Percentiles rank a stretch among this genome's conserved stretches.
Evolutionary conservation across 768 basidiomycete genomes (phyloP).

Genomic region (Thelephora ganbajun): DNA sequence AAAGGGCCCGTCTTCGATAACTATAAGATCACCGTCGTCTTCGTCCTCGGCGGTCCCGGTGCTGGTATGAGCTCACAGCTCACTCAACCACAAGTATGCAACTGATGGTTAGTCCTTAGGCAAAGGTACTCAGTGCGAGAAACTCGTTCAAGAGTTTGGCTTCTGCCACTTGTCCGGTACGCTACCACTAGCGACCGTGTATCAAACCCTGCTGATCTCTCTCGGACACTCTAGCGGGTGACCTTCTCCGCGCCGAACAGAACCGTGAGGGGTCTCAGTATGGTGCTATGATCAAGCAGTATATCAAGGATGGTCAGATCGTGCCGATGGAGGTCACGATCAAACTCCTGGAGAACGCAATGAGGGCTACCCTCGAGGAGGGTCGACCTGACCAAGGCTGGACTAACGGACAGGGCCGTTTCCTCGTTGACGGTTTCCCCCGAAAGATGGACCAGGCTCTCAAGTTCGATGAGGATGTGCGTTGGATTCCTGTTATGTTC

Average conservation of each 20-base stretch:
- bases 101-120: conserved; percentile 29
- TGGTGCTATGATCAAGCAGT: conserved; percentile 73
- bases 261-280: conserved; percentile 70
- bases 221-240: conserved; percentile 53
- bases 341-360: conserved; percentile 89
- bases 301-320: conserved; percentile 84
- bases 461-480: conserved; percentile 76
- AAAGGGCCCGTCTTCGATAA: conserved; percentile 42
- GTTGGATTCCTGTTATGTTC: conserved; percentile 9
- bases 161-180: conserved; percentile 91
- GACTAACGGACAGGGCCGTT: conserved; percentile 63
- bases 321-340: conserved; percentile 97
- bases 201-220: conserved; percentile 2
- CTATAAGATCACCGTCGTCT: conserved; percentile 73
- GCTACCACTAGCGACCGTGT: conserved; percentile 10
- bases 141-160: conserved; percentile 69
- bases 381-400: conserved; percentile 37
- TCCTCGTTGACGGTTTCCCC: conserved; percentile 95
- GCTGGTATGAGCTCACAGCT: conserved; percentile 44
- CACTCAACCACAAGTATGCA: conserved; percentile 2
- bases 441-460: conserved; percentile 97
- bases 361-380: conserved; percentile 44
- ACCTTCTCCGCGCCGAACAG: conserved; percentile 92
- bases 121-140: conserved; percentile 90
- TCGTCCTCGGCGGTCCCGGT: conserved; percentile 93